Percentiles rank a stretch among this genome's conserved stretches.
phyloP scores from a whole-genome alignment of 2,329 filamentous ascomycete species.

The Fusarium sp. region DNA sequence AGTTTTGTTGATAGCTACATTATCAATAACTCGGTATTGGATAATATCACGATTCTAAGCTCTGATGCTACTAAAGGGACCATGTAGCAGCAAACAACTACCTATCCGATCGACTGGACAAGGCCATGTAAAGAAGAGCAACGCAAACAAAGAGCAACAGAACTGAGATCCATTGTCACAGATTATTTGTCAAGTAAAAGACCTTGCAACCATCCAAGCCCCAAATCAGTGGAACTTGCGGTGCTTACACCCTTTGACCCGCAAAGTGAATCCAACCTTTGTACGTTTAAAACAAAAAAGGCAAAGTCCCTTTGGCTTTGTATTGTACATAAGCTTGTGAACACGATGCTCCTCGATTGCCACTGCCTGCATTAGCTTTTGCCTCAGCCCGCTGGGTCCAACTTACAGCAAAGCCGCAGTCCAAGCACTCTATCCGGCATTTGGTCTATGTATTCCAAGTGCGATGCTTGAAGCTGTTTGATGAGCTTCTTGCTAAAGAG shows the following conservation, averaged over 20 bases:
- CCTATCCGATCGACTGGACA: too few relatives aligned
- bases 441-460: conserved; percentile 1
- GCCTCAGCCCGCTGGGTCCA: background rate
- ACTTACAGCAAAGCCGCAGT: conserved; percentile 24
- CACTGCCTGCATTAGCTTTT: conserved; percentile 4
- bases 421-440: conserved; percentile 15
- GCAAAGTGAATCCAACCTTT: conserved; percentile 12
- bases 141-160: background rate
- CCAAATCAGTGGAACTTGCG: conserved; percentile 19
- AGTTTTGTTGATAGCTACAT: too few relatives aligned
- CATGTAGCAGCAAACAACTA: too few relatives aligned
- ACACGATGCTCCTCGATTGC: conserved; percentile 24
- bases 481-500: conserved; percentile 18
- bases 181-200: background rate
- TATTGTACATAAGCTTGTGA: background rate
- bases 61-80: too few relatives aligned
- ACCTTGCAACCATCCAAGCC: background rate
- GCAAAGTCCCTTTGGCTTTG: conserved; percentile 18
- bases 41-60: too few relatives aligned
- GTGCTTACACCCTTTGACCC: conserved; percentile 13
- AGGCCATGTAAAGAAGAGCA: too few relatives aligned
- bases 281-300: conserved; percentile 14
- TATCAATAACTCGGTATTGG: too few relatives aligned
- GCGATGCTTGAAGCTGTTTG: conserved; percentile 11
- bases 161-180: background rate